phyloP scores from a whole-genome alignment of 2,329 filamentous ascomycete species.

The Colletotrichum aenigma region DNA sequence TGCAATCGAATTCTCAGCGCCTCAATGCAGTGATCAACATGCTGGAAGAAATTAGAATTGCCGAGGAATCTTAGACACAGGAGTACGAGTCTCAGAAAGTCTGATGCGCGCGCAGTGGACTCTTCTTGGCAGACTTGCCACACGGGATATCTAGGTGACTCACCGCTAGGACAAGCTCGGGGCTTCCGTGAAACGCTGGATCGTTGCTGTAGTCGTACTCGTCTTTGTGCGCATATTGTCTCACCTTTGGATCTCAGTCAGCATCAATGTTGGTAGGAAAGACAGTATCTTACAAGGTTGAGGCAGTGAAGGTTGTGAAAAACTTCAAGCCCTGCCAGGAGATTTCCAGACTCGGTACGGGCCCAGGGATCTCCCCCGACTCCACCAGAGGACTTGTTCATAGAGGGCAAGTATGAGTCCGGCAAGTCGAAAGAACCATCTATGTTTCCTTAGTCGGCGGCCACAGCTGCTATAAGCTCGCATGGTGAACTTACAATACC shows the following conservation, averaged over 20 bases:
- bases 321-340: conserved; percentile 50
- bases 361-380: background rate
- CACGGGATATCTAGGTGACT: background rate
- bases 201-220: conserved; percentile 3
- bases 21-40: conserved; percentile 11
- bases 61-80: background rate
- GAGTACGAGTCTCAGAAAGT: background rate
- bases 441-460: background rate
- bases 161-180: conserved; percentile 2
- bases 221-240: conserved; percentile 23
- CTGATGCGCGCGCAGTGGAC: background rate
- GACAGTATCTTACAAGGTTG: conserved; percentile 41
- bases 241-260: conserved; percentile 20
- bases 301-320: conserved; percentile 61
- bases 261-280: too few species aligned
- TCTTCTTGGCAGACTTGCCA: background rate
- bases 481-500: background rate
- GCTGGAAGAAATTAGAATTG: background rate
- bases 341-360: background rate
- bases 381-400: conserved; percentile 1
- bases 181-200: background rate
- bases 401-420: background rate
- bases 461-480: background rate
- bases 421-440: conserved; percentile 5
- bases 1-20: background rate